phyloP scores from a whole-genome alignment of 2,329 filamentous ascomycete species.

The Penicillium sp. region DNA sequence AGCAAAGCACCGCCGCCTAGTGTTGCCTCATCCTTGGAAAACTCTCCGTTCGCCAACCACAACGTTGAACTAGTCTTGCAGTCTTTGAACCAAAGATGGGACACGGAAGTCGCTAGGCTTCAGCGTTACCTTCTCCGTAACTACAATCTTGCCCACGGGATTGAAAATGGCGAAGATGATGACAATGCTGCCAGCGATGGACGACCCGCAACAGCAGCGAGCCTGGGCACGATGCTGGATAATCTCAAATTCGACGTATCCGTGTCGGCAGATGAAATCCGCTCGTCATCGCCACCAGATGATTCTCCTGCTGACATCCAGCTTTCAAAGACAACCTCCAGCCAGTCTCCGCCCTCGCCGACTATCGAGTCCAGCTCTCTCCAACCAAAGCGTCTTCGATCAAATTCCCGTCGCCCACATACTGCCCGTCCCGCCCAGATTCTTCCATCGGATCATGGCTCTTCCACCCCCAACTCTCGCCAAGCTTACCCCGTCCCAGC shows the following conservation, averaged over 20 bases:
- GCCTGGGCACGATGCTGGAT: slow-evolving; percentile 40
- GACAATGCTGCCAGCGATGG: slow-evolving; percentile 39
- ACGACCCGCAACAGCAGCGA: slow-evolving; percentile 40
- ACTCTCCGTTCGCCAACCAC: slow-evolving; percentile 32
- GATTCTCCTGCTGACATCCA: slow-evolving; percentile 12
- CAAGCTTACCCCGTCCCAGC: slow-evolving; percentile 35
- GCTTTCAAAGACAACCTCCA: slow-evolving; percentile 19
- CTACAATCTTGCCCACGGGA: slow-evolving; percentile 43
- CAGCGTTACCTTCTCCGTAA: slow-evolving; percentile 48
- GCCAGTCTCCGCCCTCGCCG: slow-evolving; percentile 7
- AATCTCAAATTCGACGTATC: slow-evolving; percentile 39
- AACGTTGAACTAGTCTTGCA: slow-evolving; percentile 44
- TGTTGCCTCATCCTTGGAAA: slow-evolving; percentile 20
- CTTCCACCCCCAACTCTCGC: slow-evolving; percentile 21
- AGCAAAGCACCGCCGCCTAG: slow-evolving; percentile 31
- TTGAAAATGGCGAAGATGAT: slow-evolving; percentile 29
- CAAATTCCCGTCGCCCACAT: slow-evolving; percentile 25
- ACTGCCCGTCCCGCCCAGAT: slow-evolving; percentile 27
- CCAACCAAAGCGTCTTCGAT: slow-evolving; percentile 21
- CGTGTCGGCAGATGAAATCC: slow-evolving; percentile 30
- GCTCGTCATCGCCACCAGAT: slow-evolving; percentile 18
- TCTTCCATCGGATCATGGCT: slow-evolving; percentile 25
- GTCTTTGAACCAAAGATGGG: slow-evolving; percentile 48
- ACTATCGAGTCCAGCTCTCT: slow-evolving; percentile 11
- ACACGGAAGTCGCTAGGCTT: slow-evolving; percentile 43